Evolutionary conservation across 805 yeast genomes (phyloP).

Genomic region (Nadsonia fulvescens): DNA sequence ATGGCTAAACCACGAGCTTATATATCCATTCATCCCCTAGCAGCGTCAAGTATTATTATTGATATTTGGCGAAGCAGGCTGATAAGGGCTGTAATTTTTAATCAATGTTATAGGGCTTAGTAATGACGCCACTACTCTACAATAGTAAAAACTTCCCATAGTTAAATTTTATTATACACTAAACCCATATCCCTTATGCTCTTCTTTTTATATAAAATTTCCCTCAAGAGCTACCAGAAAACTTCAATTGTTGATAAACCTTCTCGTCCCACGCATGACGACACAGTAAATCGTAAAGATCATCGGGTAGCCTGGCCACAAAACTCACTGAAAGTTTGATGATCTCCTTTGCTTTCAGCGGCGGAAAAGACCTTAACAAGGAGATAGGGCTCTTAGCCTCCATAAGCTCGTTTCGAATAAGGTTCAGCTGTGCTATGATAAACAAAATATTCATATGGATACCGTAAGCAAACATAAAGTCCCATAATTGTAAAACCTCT

Average conservation of each 20-base stretch:
- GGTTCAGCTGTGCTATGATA: constrained; percentile 64
- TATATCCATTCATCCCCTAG: too few species aligned
- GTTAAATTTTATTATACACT: too few species aligned
- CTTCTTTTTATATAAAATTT: background rate
- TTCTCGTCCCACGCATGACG: constrained; percentile 40
- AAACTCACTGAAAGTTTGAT: constrained; percentile 67
- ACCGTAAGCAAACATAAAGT: constrained; percentile 79
- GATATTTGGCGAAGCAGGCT: too few species aligned
- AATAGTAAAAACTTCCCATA: too few species aligned
- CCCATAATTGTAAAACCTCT: constrained; percentile 72
- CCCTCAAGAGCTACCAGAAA: background rate
- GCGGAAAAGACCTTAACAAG: constrained; percentile 53
- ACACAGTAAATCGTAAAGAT: constrained; percentile 41
- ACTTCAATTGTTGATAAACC: constrained; percentile 1
- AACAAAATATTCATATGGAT: constrained; percentile 73
- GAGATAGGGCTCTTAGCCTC: constrained; percentile 53
- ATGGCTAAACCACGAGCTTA: too few species aligned
- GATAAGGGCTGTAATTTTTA: too few species aligned
- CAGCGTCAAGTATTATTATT: too few species aligned
- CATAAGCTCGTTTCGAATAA: constrained; percentile 47
- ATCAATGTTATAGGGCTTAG: too few species aligned
- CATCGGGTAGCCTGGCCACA: constrained; percentile 52
- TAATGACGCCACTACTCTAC: too few species aligned
- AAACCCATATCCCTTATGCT: too few species aligned
- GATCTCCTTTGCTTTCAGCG: constrained; percentile 50